A percentile compares a stretch with the other conserved stretches of the same genome.
Evolutionary conservation across 202 grass and related monocot genomes (phyloP).

Genomic region (Schoenoplectus tabernaemontani): DNA sequence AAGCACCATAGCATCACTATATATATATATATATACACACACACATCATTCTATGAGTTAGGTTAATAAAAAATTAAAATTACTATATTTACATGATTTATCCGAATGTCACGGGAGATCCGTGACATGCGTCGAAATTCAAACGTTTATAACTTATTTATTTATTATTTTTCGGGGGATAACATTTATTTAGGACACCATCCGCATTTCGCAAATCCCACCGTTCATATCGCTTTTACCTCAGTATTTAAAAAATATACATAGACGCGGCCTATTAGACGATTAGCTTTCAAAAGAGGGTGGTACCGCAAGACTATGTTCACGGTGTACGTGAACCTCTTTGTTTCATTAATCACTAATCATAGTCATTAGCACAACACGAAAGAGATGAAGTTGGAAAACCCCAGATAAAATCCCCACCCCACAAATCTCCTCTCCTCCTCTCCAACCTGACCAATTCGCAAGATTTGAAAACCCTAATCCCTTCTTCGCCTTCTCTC

Average conservation of each 20-base stretch:
- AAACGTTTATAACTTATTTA: background rate
- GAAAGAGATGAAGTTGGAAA: background rate
- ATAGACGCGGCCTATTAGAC: background rate
- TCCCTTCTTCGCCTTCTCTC: constrained; percentile 33
- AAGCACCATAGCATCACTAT: no score
- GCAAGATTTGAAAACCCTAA: constrained; percentile 5
- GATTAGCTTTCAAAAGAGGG: no score
- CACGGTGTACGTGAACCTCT: background rate
- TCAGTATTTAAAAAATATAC: background rate
- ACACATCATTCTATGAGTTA: no score
- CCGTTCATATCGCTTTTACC: background rate
- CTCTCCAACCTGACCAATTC: background rate
- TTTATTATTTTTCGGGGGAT: background rate
- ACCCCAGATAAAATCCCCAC: background rate
- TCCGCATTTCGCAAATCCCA: background rate
- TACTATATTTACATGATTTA: background rate
- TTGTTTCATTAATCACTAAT: background rate
- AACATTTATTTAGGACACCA: background rate
- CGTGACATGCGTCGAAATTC: background rate
- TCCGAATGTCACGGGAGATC: background rate
- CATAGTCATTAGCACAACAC: background rate
- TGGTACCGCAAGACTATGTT: background rate
- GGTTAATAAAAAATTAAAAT: no score
- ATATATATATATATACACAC: no score
- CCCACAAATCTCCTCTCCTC: background rate